Evolutionary conservation across 2,329 filamentous ascomycete species (phyloP).

Genomic region (Colletotrichum limetticola): DNA sequence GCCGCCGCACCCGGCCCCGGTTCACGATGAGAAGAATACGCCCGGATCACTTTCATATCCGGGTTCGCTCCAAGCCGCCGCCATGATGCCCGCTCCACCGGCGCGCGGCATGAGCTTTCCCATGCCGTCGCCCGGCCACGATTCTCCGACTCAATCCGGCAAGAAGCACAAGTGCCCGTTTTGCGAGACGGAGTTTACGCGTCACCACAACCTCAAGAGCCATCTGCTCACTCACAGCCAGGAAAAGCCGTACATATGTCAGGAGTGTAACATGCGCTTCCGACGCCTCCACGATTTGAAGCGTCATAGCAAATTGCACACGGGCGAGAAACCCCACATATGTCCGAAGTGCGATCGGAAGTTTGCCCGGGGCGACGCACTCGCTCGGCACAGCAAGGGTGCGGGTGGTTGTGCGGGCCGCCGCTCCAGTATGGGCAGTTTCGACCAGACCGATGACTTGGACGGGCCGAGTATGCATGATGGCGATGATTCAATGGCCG

Average conservation of each 20-base stretch:
- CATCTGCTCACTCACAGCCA: conserved; percentile 97
- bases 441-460: conserved; percentile 81
- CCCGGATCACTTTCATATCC: conserved; percentile 66
- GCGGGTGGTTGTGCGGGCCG: conserved; percentile 94
- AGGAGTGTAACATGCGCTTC: conserved; percentile 93
- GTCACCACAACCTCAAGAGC: conserved; percentile 97
- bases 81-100: conserved; percentile 56
- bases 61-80: conserved; percentile 57
- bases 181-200: conserved; percentile 95
- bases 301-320: conserved; percentile 95
- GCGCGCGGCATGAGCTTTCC: conserved; percentile 68
- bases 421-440: conserved; percentile 85
- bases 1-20: conserved; percentile 52
- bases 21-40: conserved; percentile 62
- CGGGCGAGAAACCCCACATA: conserved; percentile 93
- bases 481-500: conserved; percentile 67
- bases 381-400: conserved; percentile 95
- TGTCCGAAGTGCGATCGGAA: conserved; percentile 95
- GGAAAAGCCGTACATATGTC: conserved; percentile 96
- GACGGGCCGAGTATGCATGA: conserved; percentile 62
- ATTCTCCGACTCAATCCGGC: conserved; percentile 64
- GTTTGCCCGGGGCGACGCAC: conserved; percentile 93
- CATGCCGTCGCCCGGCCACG: conserved; percentile 58
- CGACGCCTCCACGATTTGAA: conserved; percentile 94
- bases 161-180: conserved; percentile 98